Evolutionary conservation across 768 basidiomycete genomes (phyloP).

Genomic region (Bullera alba): DNA sequence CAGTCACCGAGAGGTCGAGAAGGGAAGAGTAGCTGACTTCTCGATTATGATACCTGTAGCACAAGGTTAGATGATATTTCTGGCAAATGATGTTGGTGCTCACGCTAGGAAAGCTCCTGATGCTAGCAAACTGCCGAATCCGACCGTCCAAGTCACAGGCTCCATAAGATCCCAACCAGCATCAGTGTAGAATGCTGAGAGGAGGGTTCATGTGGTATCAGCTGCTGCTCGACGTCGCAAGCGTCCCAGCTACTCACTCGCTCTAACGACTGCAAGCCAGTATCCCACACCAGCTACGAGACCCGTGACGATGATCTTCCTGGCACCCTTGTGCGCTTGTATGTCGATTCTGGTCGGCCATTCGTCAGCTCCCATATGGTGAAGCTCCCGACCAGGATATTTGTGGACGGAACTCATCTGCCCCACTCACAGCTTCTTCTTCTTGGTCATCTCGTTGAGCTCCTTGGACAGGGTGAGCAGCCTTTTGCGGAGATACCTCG

Average conservation of each 20-base stretch:
- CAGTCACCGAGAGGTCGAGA: constrained; percentile 56
- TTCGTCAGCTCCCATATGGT: background rate
- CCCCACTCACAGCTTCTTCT: constrained; percentile 52
- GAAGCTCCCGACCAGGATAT: background rate
- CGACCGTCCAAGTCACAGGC: constrained; percentile 47
- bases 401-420: background rate
- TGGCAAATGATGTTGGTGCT: constrained; percentile 3
- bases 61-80: background rate
- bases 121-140: constrained; percentile 27
- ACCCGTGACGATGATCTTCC: constrained; percentile 56
- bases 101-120: constrained; percentile 31
- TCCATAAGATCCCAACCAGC: constrained; percentile 58
- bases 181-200: constrained; percentile 38
- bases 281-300: constrained; percentile 58
- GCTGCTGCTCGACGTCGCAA: background rate
- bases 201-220: background rate
- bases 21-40: constrained; percentile 61
- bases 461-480: constrained; percentile 50
- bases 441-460: constrained; percentile 52
- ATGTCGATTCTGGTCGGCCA: constrained; percentile 47
- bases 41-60: constrained; percentile 36
- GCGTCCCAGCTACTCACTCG: no score
- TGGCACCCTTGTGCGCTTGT: constrained; percentile 56
- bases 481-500: constrained; percentile 54
- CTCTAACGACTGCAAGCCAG: constrained; percentile 60